phyloP scores from a whole-genome alignment of 345 rosid species.

The Cochlearia excelsa region DNA sequence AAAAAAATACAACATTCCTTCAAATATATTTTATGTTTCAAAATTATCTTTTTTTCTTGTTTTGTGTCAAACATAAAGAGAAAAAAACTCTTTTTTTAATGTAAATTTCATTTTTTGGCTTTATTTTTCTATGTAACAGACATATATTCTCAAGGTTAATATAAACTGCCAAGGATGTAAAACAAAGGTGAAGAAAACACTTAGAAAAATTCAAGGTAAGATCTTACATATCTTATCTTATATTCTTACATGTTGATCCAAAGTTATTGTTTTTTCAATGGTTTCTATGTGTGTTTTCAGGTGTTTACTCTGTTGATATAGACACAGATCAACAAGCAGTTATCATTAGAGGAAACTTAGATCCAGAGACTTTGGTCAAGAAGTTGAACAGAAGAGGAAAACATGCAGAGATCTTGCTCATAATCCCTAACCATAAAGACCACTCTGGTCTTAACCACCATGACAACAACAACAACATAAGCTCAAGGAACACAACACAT shows the following conservation, averaged over 20 bases:
- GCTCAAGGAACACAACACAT: constrained; percentile 24
- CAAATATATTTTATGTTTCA: too few species aligned
- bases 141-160: constrained; percentile 57
- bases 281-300: constrained; percentile 34
- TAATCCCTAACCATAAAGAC: constrained; percentile 21
- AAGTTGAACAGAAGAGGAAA: constrained; percentile 57
- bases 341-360: constrained; percentile 54
- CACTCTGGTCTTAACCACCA: constrained; percentile 27
- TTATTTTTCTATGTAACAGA: constrained; percentile 38
- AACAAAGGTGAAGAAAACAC: constrained; percentile 61
- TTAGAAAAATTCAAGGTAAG: constrained; percentile 65
- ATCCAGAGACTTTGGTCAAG: constrained; percentile 45
- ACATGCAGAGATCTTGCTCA: constrained; percentile 52
- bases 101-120: not conserved
- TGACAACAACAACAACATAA: constrained; percentile 21
- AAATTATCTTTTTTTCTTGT: not conserved
- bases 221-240: not conserved
- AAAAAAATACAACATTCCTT: too few species aligned
- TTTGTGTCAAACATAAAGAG: not conserved
- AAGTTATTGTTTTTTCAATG: not conserved
- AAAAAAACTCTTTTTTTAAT: constrained; percentile 24
- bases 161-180: constrained; percentile 76
- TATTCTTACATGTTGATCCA: not conserved
- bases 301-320: constrained; percentile 58
- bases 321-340: constrained; percentile 52